Conservation (phyloP, 768 basidiomycete species). For the Hygrocybe punicea region DNA sequence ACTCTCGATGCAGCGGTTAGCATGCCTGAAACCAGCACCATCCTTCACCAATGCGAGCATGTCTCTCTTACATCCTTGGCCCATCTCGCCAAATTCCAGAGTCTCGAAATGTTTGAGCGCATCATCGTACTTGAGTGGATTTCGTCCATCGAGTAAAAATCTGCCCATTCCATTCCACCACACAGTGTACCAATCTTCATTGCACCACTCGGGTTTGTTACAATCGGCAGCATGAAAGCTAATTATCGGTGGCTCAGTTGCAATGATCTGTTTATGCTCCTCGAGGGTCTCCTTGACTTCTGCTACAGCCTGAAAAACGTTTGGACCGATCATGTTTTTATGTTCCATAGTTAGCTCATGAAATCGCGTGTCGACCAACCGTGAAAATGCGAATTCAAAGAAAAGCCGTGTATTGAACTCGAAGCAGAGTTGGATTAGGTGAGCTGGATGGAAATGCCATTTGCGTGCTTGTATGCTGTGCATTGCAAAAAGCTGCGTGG, state of each 20-base stretch:
- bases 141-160: neutral
- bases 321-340: neutral
- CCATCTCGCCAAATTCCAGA: neutral
- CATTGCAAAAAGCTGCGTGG: neutral
- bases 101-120: neutral
- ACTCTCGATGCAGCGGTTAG: neutral
- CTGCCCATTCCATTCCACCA: slow-evolving; percentile 4
- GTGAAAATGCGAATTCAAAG: neutral
- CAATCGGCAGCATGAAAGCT: neutral
- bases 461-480: neutral
- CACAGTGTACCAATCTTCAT: neutral
- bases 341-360: neutral
- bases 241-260: neutral
- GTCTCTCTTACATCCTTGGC: neutral
- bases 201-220: neutral
- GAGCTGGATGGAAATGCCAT: neutral
- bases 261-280: neutral
- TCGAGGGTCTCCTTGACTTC: neutral
- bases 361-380: neutral
- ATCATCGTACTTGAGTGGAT: neutral
- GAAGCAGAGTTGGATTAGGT: neutral
- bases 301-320: neutral
- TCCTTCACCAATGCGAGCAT: slow-evolving; percentile 1
- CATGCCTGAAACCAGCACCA: neutral
- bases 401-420: slow-evolving; percentile 1